Conservation (phyloP, 139 green algal genomes). For the Astrephomene gubernaculifera region DNA sequence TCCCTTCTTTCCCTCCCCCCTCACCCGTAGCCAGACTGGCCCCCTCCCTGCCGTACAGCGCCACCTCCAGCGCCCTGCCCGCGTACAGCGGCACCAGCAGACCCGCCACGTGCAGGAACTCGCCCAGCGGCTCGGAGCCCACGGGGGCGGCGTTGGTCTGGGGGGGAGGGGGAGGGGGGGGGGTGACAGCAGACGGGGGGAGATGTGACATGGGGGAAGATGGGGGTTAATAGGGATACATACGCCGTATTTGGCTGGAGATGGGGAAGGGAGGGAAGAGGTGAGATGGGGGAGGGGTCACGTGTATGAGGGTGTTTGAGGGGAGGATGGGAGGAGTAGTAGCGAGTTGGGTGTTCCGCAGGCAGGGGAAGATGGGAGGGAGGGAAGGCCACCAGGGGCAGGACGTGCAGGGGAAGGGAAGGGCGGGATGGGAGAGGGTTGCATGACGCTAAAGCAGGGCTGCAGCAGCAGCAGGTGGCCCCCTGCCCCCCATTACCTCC, state of each 20-base stretch:
- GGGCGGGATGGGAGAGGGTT: no score
- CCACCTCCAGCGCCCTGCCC: conserved; percentile 59
- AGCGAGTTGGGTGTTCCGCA: no score
- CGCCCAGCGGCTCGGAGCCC: conserved; percentile 56
- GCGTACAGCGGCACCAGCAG: conserved; percentile 72
- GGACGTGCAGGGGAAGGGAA: no score
- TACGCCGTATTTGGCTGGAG: background rate
- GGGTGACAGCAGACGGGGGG: no score
- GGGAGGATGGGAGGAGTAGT: no score
- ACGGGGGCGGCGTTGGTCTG: conserved; percentile 64
- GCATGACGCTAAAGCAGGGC: no score
- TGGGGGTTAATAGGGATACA: background rate
- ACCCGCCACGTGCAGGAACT: conserved; percentile 62
- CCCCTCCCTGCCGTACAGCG: conserved; percentile 55
- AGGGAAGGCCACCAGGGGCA: no score
- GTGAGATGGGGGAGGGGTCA: background rate
- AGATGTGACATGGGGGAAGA: no score
- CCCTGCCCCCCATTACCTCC: background rate
- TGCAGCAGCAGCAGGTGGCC: no score
- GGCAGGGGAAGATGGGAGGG: background rate
- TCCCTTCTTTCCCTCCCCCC: background rate
- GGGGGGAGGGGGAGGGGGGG: background rate
- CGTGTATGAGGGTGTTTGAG: no score
- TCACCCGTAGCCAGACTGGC: conserved; percentile 56
- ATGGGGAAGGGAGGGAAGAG: no score